Base-by-base conservation (phyloP, 2,329 filamentous ascomycete genomes). In the Colletotrichum liaoningense region DNA sequence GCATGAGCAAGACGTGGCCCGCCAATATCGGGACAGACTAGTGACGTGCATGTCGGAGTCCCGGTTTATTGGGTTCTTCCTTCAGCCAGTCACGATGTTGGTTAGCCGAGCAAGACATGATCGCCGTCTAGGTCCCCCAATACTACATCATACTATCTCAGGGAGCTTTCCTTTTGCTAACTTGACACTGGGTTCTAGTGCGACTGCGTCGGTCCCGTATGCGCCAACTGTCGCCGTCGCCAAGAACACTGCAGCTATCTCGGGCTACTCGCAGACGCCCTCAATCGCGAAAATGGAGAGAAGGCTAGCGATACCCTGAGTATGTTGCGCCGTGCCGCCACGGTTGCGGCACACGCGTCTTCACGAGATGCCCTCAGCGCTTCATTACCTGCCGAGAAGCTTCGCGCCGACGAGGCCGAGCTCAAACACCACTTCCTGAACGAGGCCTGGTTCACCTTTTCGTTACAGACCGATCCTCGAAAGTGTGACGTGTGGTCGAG, bases 241-340 rank as follows among this genome's bases (percentile, higher is more conserved):
- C 71, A 74, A 52, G 74, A 75, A 35, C 64, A 71, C 22, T 75
- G 74, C 74, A 75, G 74, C 30, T 75, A 75, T 63, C 68, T 75
- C 9, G 74, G 74, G 8, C 58, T 74, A 3, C 66, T 75, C 1
- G 73, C 73, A 24, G 71, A 73, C n/a, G 58, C 67, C 58, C 66
- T 75, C 11, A 74, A 73, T 65, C 69, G 70, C n/a, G 73, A 73
- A 49, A 69, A 73, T 66, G 60, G 60, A n/a, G 59, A 69, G 12
- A 62, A 58, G 11, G n/a, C 63, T 30, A 33, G 49, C 49, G 67
- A 75, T 22, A 55, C 73, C 16, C 22, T 74, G 49, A 63, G 64
- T 14, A 73, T 74, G 60, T 69, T 74, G 11, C 69, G 69, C 24
- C 73, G 70, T 19, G 73, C 73, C 8, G 73, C 73, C n/a, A 67